phyloP scores from a whole-genome alignment of 768 basidiomycete species.

The Gyrodon lividus region DNA sequence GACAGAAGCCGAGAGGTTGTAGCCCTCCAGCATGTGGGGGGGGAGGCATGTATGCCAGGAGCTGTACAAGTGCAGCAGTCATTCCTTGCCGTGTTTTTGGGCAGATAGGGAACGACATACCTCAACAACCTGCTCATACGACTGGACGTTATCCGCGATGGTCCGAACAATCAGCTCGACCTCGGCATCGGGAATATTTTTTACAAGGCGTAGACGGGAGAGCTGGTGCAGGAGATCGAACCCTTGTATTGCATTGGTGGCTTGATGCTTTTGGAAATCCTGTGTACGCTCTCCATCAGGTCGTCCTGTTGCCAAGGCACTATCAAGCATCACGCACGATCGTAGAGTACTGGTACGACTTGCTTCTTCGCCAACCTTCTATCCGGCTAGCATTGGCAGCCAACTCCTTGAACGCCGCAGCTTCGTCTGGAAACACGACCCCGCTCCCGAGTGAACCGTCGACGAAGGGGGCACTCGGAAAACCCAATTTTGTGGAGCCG shows the following conservation, averaged over 20 bases:
- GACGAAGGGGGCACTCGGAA: conserved; percentile 54
- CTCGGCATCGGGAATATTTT: conserved; percentile 71
- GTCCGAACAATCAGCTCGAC: conserved; percentile 71
- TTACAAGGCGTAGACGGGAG: conserved; percentile 72
- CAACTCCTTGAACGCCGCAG: conserved; percentile 64
- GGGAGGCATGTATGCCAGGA: conserved; percentile 75
- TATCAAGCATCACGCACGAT: conserved; percentile 46
- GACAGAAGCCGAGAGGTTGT: conserved; percentile 79
- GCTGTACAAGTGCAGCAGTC: conserved; percentile 40
- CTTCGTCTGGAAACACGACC: conserved; percentile 74
- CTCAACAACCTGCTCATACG: conserved; percentile 89
- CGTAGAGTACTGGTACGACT: conserved; percentile 71
- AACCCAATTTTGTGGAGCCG: conserved; percentile 76
- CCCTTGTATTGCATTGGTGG: conserved; percentile 62
- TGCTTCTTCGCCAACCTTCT: conserved; percentile 89
- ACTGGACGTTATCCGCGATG: conserved; percentile 66
- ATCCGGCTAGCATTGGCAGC: conserved; percentile 77
- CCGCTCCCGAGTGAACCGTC: conserved; percentile 69
- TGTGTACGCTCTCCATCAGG: conserved; percentile 32
- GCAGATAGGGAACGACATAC: conserved; percentile 39
- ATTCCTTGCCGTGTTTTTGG: no score
- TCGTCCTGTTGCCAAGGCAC: not conserved
- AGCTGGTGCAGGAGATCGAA: conserved; percentile 89
- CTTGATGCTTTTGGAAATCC: conserved; percentile 64
- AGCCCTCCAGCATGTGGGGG: conserved; percentile 81